Percentiles rank a stretch among this genome's conserved stretches.
Evolutionary conservation across 176 grass and related monocot species (phyloP).

Genomic region (Leersia perrieri): DNA sequence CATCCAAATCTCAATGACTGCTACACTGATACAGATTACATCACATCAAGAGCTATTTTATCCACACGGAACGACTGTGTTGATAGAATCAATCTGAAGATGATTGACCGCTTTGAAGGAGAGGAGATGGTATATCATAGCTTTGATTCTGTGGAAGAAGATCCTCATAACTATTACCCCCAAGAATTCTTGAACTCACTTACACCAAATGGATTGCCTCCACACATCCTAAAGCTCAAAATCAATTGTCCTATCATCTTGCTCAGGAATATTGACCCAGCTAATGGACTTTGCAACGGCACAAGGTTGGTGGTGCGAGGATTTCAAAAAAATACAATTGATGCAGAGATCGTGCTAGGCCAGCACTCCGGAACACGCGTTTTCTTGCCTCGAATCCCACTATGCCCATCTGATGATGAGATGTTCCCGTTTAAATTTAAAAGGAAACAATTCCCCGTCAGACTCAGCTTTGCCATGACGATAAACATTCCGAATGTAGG

Average conservation of each 20-base stretch:
- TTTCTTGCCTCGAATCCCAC: background rate
- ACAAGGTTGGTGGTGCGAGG: background rate
- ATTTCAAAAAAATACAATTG: background rate
- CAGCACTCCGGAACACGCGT: background rate
- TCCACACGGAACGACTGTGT: no score
- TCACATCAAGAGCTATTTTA: no score
- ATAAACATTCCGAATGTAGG: no score
- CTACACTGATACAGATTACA: no score
- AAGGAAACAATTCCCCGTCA: background rate
- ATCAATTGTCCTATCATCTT: no score
- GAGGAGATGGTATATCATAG: background rate
- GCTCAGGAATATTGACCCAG: background rate
- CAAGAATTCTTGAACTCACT: background rate
- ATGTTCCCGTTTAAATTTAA: no score
- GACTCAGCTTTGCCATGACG: background rate
- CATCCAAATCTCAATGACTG: no score
- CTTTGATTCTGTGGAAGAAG: background rate
- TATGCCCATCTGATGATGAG: background rate
- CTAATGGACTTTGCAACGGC: background rate
- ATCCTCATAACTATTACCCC: background rate
- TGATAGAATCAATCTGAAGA: slow-evolving; percentile 7
- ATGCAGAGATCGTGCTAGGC: no score
- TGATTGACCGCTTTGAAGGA: background rate
- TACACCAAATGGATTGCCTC: no score
- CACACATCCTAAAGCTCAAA: no score